A percentile compares a stretch with the other conserved stretches of the same genome.
phyloP scores from a whole-genome alignment of 2,329 filamentous ascomycete genomes.

The Colletotrichum sp. region DNA sequence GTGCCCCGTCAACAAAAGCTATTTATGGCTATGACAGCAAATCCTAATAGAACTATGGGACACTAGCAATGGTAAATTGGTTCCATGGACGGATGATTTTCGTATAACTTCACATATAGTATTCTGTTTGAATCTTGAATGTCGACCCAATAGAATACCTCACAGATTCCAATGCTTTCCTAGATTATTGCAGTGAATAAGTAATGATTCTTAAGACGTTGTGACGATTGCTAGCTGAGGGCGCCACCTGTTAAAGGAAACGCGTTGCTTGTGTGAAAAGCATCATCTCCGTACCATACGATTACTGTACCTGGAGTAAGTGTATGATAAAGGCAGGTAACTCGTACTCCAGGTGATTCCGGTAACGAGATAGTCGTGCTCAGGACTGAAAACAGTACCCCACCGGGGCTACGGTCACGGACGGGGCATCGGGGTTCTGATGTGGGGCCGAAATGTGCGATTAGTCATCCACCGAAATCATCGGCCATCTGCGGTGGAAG shows the following conservation, averaged over 20 bases:
- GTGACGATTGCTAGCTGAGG: not conserved
- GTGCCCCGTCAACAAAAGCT: not conserved
- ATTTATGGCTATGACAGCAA: not conserved
- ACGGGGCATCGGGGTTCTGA: not conserved
- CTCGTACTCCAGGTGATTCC: rapidly evolving
- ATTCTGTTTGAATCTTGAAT: not conserved
- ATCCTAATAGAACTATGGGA: not conserved
- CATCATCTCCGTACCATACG: not conserved
- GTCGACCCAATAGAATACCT: not conserved
- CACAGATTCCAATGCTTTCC: not conserved
- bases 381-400: not conserved
- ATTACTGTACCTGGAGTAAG: rapidly evolving
- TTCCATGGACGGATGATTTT: rapidly evolving
- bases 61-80: rapidly evolving
- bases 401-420: not conserved
- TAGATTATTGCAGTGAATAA: not conserved
- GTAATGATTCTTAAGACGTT: too few species aligned
- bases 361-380: not conserved
- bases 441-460: not conserved
- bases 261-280: not conserved
- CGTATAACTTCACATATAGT: rapidly evolving
- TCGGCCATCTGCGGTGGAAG: not conserved
- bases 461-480: slow-evolving; percentile 5
- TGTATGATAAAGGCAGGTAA: not conserved
- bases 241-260: rapidly evolving